Base-by-base conservation (phyloP, 805 yeast genomes). In the Wickerhamomyces silvicola region DNA sequence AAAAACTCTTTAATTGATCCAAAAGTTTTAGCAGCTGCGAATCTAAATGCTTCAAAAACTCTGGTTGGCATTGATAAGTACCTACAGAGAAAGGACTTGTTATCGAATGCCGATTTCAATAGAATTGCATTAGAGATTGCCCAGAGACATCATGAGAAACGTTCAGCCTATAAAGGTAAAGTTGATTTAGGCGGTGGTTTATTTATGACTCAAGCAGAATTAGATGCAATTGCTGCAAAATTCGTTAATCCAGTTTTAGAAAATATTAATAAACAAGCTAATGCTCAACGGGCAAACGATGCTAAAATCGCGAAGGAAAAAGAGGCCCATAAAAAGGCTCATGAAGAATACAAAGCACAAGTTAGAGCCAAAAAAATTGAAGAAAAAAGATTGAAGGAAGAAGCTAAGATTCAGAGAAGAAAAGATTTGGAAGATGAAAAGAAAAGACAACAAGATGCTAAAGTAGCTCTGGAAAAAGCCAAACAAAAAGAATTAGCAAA, bases 111-210 rank as follows among this genome's bases (percentile, higher is more conserved):
- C 12, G 75, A 70, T 28, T 69, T 63, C 51, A 85, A 85, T 60
- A 75, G 75, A 41, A 71, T 72, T 42, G 97, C 96, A 2, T 68
- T 81, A 33, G 77, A 78, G 19, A 61, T 82, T 40, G 96, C 96
- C 3, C 82, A 81, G 52, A 70, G 72, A 40, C 75, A 76, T 47
- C 64, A 71, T 28, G 73, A 71, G 30, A 76, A 73, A 52, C 70
- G 90, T 48, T 45, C 50, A 30, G 64, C 67, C 39, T 53, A 62
- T 40, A 53, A 46, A 31, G 75, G 78, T 42, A 72, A 78, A 54
- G 64, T 86, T 46, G 69, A 85, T 50, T 60, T 90, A 41, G 98
- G 98, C 38, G 95, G 94, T 41, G 97, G 97, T 2, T 67, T 84
- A 36, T 73, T 70, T 49, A 75, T 90, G 70, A 66, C 82, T 24